These are phyloP conservation scores for Eucalyptus marginata DNA, from an alignment of 345 rosid species.

Conservation along the genomic window DNA sequence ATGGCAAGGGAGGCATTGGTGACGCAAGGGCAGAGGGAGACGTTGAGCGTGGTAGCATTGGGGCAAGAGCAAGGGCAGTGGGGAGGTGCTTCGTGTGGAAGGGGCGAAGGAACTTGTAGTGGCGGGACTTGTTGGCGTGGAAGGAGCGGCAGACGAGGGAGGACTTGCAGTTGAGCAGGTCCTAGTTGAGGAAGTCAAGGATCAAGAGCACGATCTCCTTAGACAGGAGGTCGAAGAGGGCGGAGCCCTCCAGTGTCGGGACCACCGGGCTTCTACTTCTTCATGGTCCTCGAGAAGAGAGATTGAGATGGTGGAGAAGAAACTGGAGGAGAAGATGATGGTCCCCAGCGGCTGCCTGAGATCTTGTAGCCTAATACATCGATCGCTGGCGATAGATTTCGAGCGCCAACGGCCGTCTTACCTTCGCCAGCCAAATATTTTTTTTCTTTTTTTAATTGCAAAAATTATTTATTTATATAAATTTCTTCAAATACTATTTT, in stretches of 20 bases:
- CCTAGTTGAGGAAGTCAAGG: rapidly evolving
- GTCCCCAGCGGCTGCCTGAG: rapidly evolving
- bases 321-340: too few relatives aligned
- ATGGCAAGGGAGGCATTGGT: rapidly evolving
- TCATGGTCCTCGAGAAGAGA: too few relatives aligned
- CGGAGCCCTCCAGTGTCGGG: rapidly evolving
- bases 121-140: rapidly evolving
- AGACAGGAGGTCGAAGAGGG: too few relatives aligned
- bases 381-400: rapidly evolving
- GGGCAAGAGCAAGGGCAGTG: too few relatives aligned
- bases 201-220: too few relatives aligned
- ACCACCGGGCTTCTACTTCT: rapidly evolving
- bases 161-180: rapidly evolving
- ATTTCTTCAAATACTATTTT: too few relatives aligned
- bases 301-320: too few relatives aligned
- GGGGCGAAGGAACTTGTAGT: too few relatives aligned
- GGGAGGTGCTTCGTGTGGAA: rapidly evolving
- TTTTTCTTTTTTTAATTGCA: rapidly evolving
- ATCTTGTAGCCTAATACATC: rapidly evolving
- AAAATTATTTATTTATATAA: too few relatives aligned
- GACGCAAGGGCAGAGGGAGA: too few relatives aligned
- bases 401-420: rapidly evolving
- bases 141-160: too few relatives aligned
- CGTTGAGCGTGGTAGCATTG: too few relatives aligned
- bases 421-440: rapidly evolving